phyloP scores from a whole-genome alignment of 352 stramenopile genomes.

The Globisporangium irregulare region DNA sequence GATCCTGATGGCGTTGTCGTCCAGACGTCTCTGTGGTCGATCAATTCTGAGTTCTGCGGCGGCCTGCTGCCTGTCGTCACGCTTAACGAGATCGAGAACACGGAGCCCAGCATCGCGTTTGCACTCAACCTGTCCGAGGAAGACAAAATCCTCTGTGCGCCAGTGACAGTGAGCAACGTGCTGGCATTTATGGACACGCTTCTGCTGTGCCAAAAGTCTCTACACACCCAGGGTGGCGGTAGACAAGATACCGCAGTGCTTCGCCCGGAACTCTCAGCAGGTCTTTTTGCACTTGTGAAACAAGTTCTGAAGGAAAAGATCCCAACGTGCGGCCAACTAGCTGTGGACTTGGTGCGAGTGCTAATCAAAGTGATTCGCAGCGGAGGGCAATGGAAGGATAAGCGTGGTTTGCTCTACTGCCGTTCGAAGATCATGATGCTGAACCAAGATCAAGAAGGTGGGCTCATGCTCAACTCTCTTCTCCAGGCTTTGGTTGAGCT shows the following conservation, averaged over 20 bases:
- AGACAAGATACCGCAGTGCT: constrained; percentile 26
- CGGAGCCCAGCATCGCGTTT: constrained; percentile 38
- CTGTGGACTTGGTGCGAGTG: constrained; percentile 58
- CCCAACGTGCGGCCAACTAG: constrained; percentile 42
- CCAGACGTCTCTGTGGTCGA: constrained; percentile 69
- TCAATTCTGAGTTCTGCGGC: constrained; percentile 55
- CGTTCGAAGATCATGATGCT: constrained; percentile 85
- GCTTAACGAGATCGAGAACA: constrained; percentile 36
- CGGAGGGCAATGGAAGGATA: constrained; percentile 69
- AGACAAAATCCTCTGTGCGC: constrained; percentile 68
- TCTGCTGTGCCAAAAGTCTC: constrained; percentile 8
- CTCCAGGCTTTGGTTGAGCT: constrained; percentile 82
- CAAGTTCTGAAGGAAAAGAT: constrained; percentile 67
- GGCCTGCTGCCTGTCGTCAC: constrained; percentile 67
- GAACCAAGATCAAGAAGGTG: constrained; percentile 77
- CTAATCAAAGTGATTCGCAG: constrained; percentile 65
- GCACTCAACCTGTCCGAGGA: constrained; percentile 66
- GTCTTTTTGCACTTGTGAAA: constrained; percentile 72
- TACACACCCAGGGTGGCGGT: constrained; percentile 7
- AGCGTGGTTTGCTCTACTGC: constrained; percentile 71
- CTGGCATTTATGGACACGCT: constrained; percentile 54
- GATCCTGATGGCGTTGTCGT: constrained; percentile 52
- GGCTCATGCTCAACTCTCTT: constrained; percentile 70
- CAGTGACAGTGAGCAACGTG: constrained; percentile 56
- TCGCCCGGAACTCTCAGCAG: constrained; percentile 50